A percentile compares a stretch with the other conserved stretches of the same genome.
phyloP scores from a whole-genome alignment of 2,329 filamentous ascomycete genomes.

The Fusarium oxysporum region DNA sequence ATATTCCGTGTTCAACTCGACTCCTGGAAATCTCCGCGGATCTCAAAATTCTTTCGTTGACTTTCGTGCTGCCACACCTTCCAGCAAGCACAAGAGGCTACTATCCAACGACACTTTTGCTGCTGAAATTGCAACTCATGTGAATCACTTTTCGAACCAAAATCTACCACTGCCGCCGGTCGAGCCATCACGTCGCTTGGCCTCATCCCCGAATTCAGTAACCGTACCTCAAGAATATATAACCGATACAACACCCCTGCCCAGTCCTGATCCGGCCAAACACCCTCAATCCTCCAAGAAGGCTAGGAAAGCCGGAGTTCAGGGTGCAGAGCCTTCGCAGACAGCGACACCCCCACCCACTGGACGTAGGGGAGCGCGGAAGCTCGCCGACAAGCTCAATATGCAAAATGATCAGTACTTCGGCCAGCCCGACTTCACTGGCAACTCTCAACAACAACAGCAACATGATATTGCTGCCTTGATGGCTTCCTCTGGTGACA shows the following conservation, averaged over 20 bases:
- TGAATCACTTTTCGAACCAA: constrained; percentile 68
- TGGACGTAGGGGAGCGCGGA: constrained; percentile 65
- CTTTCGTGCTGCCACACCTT: constrained; percentile 54
- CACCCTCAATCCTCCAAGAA: constrained; percentile 56
- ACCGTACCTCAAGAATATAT: constrained; percentile 48
- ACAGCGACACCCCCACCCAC: constrained; percentile 72
- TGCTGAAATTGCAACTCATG: constrained; percentile 69
- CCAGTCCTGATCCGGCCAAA: constrained; percentile 46
- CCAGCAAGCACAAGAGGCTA: constrained; percentile 60
- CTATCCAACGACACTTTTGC: constrained; percentile 63
- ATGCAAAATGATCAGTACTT: constrained; percentile 71
- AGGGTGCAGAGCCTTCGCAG: constrained; percentile 57
- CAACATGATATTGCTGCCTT: constrained; percentile 62
- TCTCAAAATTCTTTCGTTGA: constrained; percentile 60
- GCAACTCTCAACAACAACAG: constrained; percentile 55
- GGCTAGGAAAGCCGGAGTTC: constrained; percentile 55
- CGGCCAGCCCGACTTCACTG: constrained; percentile 63
- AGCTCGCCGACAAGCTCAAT: constrained; percentile 64
- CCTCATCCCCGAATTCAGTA: constrained; percentile 66
- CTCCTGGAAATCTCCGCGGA: constrained; percentile 67
- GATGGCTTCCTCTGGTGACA: constrained; percentile 61
- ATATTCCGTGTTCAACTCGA: constrained; percentile 74
- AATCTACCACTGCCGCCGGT: constrained; percentile 68
- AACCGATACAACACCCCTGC: constrained; percentile 43
- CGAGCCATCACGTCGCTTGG: constrained; percentile 67